Percentiles rank a stretch among this genome's conserved stretches.
These are phyloP conservation scores for Tylopilus sp. DNA, from an alignment of 768 basidiomycete genomes.

Conservation along the genomic window DNA sequence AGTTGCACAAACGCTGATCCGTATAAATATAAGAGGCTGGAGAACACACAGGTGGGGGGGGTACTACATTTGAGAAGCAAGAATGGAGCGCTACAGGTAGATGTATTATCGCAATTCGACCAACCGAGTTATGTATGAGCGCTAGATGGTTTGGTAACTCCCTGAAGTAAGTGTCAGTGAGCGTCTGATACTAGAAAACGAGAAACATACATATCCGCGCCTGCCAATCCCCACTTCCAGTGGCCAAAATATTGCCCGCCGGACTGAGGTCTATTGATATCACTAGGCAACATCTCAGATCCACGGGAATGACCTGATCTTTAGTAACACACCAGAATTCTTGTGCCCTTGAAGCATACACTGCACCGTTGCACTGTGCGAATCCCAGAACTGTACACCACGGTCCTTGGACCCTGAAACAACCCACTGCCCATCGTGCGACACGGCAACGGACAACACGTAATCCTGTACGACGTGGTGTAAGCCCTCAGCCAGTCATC, in stretches of 20 bases:
- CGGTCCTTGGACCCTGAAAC: conserved; percentile 96
- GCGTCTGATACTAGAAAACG: neutral
- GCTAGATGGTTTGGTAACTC: conserved; percentile 31
- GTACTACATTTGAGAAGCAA: conserved; percentile 27
- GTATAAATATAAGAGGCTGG: conserved; percentile 24
- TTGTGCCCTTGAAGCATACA: conserved; percentile 84
- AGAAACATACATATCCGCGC: conserved; percentile 60
- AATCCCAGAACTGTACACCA: conserved; percentile 93
- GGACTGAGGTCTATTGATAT: conserved; percentile 71
- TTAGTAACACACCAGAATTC: conserved; percentile 54
- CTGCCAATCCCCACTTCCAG: conserved; percentile 69
- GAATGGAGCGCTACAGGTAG: conserved; percentile 26
- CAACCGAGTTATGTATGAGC: conserved; percentile 1
- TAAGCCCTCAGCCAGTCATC: neutral
- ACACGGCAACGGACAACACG: conserved; percentile 73
- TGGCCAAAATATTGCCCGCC: conserved; percentile 58
- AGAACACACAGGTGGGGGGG: conserved; percentile 7
- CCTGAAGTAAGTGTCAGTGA: conserved; percentile 17
- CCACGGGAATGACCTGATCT: neutral
- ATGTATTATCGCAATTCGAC: conserved; percentile 16
- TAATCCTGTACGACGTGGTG: conserved; percentile 47
- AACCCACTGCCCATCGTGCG: conserved; percentile 91
- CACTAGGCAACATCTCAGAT: conserved; percentile 37
- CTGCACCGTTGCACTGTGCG: conserved; percentile 74
- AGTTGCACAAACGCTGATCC: conserved; percentile 8